phyloP scores from a whole-genome alignment of 129 eudicot species.

The Flaveria linearis region DNA sequence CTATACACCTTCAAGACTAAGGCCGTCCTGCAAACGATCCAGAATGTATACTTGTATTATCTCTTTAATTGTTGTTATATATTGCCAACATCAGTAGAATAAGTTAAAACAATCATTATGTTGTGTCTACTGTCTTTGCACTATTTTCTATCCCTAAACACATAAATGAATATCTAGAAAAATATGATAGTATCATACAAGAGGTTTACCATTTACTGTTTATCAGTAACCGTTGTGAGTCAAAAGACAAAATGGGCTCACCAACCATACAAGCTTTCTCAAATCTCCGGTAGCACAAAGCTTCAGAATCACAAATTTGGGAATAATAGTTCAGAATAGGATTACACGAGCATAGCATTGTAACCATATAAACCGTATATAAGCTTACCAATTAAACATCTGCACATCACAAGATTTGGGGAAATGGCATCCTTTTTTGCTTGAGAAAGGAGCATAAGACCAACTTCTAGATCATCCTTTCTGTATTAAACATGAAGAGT shows the following conservation, averaged over 20 bases:
- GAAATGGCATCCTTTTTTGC: slow-evolving; percentile 73
- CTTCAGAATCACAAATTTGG: slow-evolving; percentile 42
- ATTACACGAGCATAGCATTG: background rate
- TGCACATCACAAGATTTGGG: slow-evolving; percentile 88
- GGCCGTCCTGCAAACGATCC: slow-evolving; percentile 66
- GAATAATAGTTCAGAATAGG: slow-evolving; percentile 12
- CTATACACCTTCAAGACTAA: slow-evolving; percentile 81
- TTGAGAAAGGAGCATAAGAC: slow-evolving; percentile 77
- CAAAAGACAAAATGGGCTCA: slow-evolving; percentile 67
- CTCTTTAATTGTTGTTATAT: background rate
- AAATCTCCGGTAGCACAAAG: slow-evolving; percentile 81
- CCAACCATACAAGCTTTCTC: slow-evolving; percentile 71
- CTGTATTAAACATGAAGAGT: slow-evolving; percentile 41
- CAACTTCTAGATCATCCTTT: slow-evolving; percentile 82
- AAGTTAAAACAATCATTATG: background rate
- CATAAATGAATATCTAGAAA: background rate
- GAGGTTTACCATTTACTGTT: slow-evolving; percentile 76
- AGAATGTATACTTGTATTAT: background rate
- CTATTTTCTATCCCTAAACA: background rate
- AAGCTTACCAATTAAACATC: slow-evolving; percentile 74
- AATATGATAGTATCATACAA: slow-evolving; percentile 11
- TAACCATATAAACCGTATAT: background rate
- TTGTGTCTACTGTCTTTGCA: background rate
- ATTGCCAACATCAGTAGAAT: background rate
- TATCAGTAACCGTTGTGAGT: slow-evolving; percentile 63